Conservation (phyloP, 345 rosid species). For the Cochlearia excelsa region DNA sequence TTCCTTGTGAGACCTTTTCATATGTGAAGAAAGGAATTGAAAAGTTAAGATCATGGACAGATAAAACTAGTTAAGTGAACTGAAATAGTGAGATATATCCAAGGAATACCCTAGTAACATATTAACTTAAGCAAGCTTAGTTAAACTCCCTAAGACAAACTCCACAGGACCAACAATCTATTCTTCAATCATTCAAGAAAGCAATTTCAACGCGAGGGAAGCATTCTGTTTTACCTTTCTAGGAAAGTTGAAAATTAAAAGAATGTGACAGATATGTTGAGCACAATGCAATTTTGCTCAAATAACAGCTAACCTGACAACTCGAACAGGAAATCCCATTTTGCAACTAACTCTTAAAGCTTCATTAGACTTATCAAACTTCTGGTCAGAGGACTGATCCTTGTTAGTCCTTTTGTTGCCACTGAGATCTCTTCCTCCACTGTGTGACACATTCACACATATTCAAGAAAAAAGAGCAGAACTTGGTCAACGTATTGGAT, state of each 20-base stretch:
- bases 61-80: too few species aligned
- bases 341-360: conserved; percentile 8
- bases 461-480: neutral
- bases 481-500: neutral
- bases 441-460: neutral
- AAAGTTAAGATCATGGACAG: neutral
- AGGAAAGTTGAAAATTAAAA: neutral
- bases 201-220: neutral
- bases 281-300: neutral
- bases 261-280: neutral
- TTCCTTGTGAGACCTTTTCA: conserved; percentile 51
- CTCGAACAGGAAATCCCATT: conserved; percentile 8
- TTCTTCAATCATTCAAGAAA: neutral
- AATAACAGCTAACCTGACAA: neutral
- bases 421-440: conserved; percentile 3
- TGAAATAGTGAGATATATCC: too few species aligned
- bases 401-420: neutral
- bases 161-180: neutral
- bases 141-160: too few species aligned
- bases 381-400: neutral
- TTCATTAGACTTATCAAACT: neutral
- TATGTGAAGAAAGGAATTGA: neutral
- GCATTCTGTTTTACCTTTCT: neutral
- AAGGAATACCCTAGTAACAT: too few species aligned
- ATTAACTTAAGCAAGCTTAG: too few species aligned